phyloP scores from a whole-genome alignment of 169 alveolate species.

The Plasmodium gaboni region DNA sequence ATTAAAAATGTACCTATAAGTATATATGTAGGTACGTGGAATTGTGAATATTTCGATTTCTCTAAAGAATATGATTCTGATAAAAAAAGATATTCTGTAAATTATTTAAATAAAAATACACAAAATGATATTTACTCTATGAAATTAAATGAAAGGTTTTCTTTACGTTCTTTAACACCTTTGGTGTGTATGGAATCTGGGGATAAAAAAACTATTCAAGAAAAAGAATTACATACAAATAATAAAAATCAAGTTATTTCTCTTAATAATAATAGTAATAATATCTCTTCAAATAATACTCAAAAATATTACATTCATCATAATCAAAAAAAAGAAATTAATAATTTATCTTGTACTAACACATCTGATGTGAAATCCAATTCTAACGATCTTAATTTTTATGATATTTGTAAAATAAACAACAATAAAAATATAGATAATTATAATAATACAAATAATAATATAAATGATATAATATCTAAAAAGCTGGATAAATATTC shows the following conservation, averaged over 20 bases:
- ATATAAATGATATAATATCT: too few relatives aligned
- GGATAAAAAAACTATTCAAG: constrained; percentile 1
- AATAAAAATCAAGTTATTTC: background rate
- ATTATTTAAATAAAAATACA: constrained; percentile 10
- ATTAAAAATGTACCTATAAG: constrained; percentile 76
- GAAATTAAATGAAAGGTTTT: constrained; percentile 23
- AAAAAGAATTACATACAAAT: background rate
- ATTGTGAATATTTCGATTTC: constrained; percentile 80
- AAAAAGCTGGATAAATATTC: too few relatives aligned
- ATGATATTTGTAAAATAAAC: background rate
- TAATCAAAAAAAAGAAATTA: background rate
- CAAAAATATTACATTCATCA: too few relatives aligned
- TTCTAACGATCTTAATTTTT: background rate
- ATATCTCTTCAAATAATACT: background rate
- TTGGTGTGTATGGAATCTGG: constrained; percentile 6
- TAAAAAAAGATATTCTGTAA: constrained; percentile 31
- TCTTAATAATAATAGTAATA: background rate
- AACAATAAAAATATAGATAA: background rate
- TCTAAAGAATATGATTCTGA: constrained; percentile 45
- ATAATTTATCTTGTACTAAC: background rate
- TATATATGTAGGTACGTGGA: constrained; percentile 87
- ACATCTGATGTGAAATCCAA: background rate
- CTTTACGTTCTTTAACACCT: constrained; percentile 33
- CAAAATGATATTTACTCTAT: constrained; percentile 9
- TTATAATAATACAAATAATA: background rate